Evolutionary conservation across 257 asterid genomes (phyloP), one percentile per base, ranked within the genome.

Genomic region (Pogostemon cablin): DNA sequence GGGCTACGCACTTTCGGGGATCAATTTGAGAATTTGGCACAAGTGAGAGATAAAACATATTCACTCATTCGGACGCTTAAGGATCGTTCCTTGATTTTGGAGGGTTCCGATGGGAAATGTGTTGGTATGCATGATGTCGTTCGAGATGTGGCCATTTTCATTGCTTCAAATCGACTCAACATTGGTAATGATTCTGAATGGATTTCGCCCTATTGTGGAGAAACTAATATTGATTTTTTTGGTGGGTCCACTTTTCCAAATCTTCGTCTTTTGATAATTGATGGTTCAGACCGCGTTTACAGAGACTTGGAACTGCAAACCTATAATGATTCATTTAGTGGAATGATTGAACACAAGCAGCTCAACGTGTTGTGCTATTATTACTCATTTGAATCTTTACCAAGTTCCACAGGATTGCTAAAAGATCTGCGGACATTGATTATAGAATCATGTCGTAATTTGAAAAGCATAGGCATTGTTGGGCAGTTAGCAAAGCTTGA

Each of bases 81-180:
- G 55, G 54, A 63, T 20, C 49, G 72, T 4, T 69, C 2, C 35
- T 69, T 75, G 65, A 46, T 75, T 2, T 11, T 75, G 2, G 70
- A 60, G 4, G 66, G 70, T 10, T 0, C 6, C 0, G 3, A 58
- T 17, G 48, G 38, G 47, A 0, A 39, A 4, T 20, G 57, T 59
- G 63, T 75, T 3, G 68, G 35, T 52, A 68, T 68, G 70, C 79
- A 68, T 15, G 79, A 76, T 40, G 41, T 70, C 9, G 65, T 54
- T 3, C 61, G 69, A 15, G 76, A 76, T 56, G 64, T 70, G 4
- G 67, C 52, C 9, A 69, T 54, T 3, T 37, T 17, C 43, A 76
- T 63, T 9, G 72, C 68, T 44, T 60, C 65, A 8, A 44, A 43
- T 2, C 43, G 12, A 39, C 8, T 4, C 9, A 17, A 4, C 17